Conservation (phyloP, 495 filamentous ascomycete genomes). For the Aspergillus bridgeri region DNA sequence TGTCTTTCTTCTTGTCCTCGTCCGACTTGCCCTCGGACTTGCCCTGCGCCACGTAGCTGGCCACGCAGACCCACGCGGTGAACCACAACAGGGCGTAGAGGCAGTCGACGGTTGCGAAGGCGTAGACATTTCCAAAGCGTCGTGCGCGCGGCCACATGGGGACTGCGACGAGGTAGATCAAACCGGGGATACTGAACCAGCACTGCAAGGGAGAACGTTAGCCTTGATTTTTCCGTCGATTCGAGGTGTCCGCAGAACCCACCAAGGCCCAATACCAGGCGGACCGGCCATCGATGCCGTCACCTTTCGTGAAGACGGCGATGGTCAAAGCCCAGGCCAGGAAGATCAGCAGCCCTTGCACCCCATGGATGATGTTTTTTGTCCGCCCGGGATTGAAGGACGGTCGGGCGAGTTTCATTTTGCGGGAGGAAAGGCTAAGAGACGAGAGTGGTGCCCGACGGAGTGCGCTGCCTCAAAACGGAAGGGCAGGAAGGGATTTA, state of each 20-base stretch:
- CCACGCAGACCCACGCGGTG: constrained; percentile 73
- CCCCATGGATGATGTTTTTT: constrained; percentile 48
- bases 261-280: constrained; percentile 79
- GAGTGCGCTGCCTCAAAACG: constrained; percentile 6
- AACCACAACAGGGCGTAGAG: constrained; percentile 81
- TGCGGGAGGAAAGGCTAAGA: constrained; percentile 4
- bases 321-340: constrained; percentile 71
- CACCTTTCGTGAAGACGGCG: constrained; percentile 63
- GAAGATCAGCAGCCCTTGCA: constrained; percentile 65
- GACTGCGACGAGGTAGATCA: constrained; percentile 79
- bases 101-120: constrained; percentile 69
- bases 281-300: constrained; percentile 62
- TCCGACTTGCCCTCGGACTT: constrained; percentile 37
- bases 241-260: constrained; percentile 40
- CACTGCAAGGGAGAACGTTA: constrained; percentile 53
- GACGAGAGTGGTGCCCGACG: constrained; percentile 9
- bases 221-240: no score
- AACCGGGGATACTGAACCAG: constrained; percentile 76
- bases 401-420: constrained; percentile 31
- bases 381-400: constrained; percentile 40
- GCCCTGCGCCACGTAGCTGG: constrained; percentile 59
- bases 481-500: background rate
- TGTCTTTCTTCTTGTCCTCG: constrained; percentile 18
- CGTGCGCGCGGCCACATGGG: constrained; percentile 80
- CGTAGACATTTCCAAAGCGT: constrained; percentile 77